Base-by-base conservation (phyloP, 148 eudicot genomes). In the Pharnaceum exiguum region DNA sequence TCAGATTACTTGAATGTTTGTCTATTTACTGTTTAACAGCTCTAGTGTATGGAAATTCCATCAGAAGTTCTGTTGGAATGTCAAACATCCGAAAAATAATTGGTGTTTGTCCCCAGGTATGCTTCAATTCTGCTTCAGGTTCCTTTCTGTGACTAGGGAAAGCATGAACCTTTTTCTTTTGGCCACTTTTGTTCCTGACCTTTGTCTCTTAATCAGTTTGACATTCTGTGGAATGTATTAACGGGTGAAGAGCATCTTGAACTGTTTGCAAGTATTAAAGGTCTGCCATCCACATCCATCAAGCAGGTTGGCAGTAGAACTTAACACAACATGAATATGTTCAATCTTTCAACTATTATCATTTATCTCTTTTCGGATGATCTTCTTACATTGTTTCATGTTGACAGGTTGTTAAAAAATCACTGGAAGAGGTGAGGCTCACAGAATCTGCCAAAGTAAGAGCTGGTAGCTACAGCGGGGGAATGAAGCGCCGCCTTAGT, bases 401-500 rank as follows among this genome's bases (percentile, higher is more conserved):
- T 28, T 13, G 18, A 13, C 37, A 86, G 97, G 79, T 75, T 48
- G 75, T 62, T 17, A 50, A 69, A 67, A 80, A 76, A 70, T 80
- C 88, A 48, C 65, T 90, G 59, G 77, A 77, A 55, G 95, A 86
- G 71, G 97, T 84, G 17, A 74, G 68, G 49, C 81, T 90, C 22
- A 62, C 74, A 27, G 78, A 81, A 57, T 65, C 85, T 48, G 89
- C 91, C 19, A 76, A 60, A 67, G 74, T 75, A 51, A 82, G 95
- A 80, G 71, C 86, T 18, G 68, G 86, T 23, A 87, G 87, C 69
- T 90, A 87, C 62, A 90, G 95, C 52, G 95, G 97, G 62, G 97
- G 95, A 75, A 90, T 87, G 95, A 90, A 68, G 70, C 95, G 97
- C 17, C 91, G 95, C n/a, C 97, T 87, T n/a, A 90, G 95, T 75